Percentiles rank a stretch among this genome's conserved stretches.
Evolutionary conservation across 805 yeast genomes (phyloP).

Genomic region (Monosporozyma servazzii): DNA sequence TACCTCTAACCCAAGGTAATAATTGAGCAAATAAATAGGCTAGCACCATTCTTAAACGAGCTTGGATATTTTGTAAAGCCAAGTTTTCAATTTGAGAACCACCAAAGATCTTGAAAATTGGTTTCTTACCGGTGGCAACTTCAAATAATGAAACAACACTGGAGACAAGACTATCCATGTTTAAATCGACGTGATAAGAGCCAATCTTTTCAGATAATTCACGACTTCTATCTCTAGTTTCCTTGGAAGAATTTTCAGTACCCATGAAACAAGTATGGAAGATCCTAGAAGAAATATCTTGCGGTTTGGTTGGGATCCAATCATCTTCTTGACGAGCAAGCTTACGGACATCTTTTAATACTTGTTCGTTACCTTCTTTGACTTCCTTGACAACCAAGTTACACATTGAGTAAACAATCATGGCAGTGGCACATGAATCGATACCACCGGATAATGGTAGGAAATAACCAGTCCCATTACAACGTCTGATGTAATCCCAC

Average conservation of each 20-base stretch:
- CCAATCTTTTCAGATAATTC: slow-evolving; percentile 69
- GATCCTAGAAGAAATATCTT: slow-evolving; percentile 62
- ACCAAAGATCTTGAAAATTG: slow-evolving; percentile 85
- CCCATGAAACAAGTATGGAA: slow-evolving; percentile 96
- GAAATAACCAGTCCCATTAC: slow-evolving; percentile 84
- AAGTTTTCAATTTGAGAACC: slow-evolving; percentile 86
- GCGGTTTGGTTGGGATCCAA: slow-evolving; percentile 67
- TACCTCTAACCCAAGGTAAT: slow-evolving; percentile 86
- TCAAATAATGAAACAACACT: slow-evolving; percentile 72
- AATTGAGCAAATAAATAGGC: slow-evolving; percentile 90
- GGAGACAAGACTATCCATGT: slow-evolving; percentile 77
- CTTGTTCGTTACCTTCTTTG: slow-evolving; percentile 59
- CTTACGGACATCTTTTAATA: slow-evolving; percentile 61
- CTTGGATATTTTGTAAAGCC: slow-evolving; percentile 95
- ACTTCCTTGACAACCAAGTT: slow-evolving; percentile 68
- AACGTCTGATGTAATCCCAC: slow-evolving; percentile 94
- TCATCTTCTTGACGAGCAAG: slow-evolving; percentile 49
- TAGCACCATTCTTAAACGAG: slow-evolving; percentile 88
- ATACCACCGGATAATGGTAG: slow-evolving; percentile 95
- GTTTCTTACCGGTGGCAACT: slow-evolving; percentile 82
- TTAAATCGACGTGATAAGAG: slow-evolving; percentile 81
- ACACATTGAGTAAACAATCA: slow-evolving; percentile 92
- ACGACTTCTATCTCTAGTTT: slow-evolving; percentile 77
- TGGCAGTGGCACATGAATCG: slow-evolving; percentile 96
- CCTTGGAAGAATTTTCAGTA: slow-evolving; percentile 80